Evolutionary conservation across 495 filamentous ascomycete species (phyloP), one percentile per base, ranked within the genome.

Genomic region (Pseudevernia furfuracea): DNA sequence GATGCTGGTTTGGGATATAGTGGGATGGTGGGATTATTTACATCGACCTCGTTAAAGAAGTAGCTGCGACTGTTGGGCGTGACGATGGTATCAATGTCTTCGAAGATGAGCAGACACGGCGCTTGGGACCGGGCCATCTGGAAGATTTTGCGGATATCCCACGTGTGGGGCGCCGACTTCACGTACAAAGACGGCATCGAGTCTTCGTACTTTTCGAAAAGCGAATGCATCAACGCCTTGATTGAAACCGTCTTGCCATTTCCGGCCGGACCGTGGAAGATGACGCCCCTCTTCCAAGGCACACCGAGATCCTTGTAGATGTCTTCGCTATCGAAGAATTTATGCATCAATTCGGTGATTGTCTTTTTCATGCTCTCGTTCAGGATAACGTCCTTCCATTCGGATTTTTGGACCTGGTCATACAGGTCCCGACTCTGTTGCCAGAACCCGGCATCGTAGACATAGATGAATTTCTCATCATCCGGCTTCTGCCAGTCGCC

Each of bases 161-260:
- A 70, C 60, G 82, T 80, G 0, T 75, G 6, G 11, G 61, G 55
- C 19, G 66, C 61, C 0, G 74, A 74, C 68, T 84, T 85, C 60
- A 87, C 82, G 65, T 86, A 86, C 4, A 87, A 76, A 1, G 73
- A 73, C 7, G 80, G 79, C 17, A 83, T 75, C 6, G 76, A 70
- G 17, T 68, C 60, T 7, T 44, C 53, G 28, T 77, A 71, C 19
- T 73, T 70, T 6, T 79, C 75, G 38, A 58, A 65, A 19, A 88
- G 71, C 44, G 76, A 80, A 65, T 83, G 77, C 83, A 88, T 88
- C 56, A 85, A 74, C 11, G 86, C 86, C 74, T 88, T 88, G 75
- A 87, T 85, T 30, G 79, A 81, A 66, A 88, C 83, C n/a, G 86
- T 88, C 73, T 89, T 89, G 10, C 86, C 86, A 66, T 87, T 87